A percentile compares a stretch with the other conserved stretches of the same genome.
phyloP scores from a whole-genome alignment of 768 basidiomycete species.

The Hericium erinaceus region DNA sequence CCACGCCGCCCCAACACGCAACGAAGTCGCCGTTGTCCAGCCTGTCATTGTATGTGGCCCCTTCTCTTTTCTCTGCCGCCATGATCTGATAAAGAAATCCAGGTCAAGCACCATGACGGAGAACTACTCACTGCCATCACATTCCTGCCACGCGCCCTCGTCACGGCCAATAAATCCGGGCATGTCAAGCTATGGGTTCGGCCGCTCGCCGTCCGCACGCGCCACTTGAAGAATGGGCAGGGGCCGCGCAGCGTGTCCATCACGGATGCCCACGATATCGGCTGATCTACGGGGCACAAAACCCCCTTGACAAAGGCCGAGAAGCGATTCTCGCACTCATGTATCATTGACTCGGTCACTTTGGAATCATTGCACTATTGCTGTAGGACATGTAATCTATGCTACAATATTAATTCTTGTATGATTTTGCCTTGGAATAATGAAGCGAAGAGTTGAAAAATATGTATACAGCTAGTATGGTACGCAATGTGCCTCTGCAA shows the following conservation, averaged over 20 bases:
- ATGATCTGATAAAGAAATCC: neutral
- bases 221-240: slow-evolving; percentile 7
- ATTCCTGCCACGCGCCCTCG: slow-evolving; percentile 69
- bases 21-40: slow-evolving; percentile 84
- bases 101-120: slow-evolving; percentile 77
- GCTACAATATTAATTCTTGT: neutral
- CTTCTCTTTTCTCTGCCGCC: neutral
- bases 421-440: too few species aligned
- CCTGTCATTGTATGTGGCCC: slow-evolving; percentile 64
- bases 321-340: neutral
- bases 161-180: slow-evolving; percentile 73
- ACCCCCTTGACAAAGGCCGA: too few species aligned
- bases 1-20: slow-evolving; percentile 85
- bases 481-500: neutral
- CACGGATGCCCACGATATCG: neutral
- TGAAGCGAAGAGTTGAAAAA: too few species aligned
- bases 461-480: slow-evolving; percentile 14
- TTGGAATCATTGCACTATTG: neutral
- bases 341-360: neutral
- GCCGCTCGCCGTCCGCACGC: slow-evolving; percentile 37
- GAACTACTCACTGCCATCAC: slow-evolving; percentile 68
- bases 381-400: neutral
- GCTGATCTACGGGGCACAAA: neutral
- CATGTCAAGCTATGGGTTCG: slow-evolving; percentile 80
- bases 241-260: neutral